Conservation (phyloP, 306 rosid genomes). For the Hylodesmum podocarpum region DNA sequence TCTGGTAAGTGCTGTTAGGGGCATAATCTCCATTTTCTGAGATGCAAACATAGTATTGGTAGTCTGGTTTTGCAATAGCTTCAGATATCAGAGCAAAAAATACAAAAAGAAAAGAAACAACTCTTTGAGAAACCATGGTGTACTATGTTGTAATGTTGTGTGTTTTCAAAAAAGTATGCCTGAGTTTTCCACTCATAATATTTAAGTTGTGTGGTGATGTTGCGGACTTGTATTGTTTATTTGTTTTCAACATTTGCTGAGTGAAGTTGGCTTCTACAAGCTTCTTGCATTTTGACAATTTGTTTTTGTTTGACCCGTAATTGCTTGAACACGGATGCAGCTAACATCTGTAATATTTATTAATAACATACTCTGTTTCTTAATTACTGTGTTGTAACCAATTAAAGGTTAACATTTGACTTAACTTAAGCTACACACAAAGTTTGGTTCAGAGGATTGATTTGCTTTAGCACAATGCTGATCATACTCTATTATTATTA, state of each 20-base stretch:
- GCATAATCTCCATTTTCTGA: neutral
- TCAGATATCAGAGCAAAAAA: neutral
- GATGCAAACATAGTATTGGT: neutral
- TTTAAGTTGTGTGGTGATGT: neutral
- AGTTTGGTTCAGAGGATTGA: neutral
- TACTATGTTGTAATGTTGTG: neutral
- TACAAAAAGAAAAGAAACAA: neutral
- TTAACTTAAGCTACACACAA: neutral
- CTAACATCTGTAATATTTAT: neutral
- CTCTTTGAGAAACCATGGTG: neutral
- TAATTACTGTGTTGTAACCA: neutral
- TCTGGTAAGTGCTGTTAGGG: constrained; percentile 34
- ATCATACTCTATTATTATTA: neutral
- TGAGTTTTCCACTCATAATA: neutral
- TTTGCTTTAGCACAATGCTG: neutral
- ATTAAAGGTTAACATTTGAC: neutral
- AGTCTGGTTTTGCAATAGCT: neutral
- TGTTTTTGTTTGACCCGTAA: neutral
- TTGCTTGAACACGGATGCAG: neutral
- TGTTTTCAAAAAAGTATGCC: neutral
- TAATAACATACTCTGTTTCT: neutral
- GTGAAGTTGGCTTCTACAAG: no score
- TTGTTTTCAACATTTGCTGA: neutral
- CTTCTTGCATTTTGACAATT: neutral
- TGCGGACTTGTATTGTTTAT: neutral